Evolutionary conservation across 2,329 filamentous ascomycete species (phyloP).

Genomic region (Aspergillus candidus): DNA sequence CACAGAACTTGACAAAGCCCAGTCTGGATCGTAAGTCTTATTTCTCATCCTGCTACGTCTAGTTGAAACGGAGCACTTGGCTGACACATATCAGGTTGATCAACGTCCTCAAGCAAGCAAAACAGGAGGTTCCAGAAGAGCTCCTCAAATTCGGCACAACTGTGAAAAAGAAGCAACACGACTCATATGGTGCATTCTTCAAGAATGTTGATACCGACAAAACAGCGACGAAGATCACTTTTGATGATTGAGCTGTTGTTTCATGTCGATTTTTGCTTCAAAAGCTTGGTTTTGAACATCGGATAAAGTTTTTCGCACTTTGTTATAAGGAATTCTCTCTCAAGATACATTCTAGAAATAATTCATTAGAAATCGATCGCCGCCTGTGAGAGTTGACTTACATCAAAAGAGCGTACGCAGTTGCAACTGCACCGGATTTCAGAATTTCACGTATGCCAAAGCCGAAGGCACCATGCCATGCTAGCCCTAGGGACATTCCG

Average conservation of each 20-base stretch:
- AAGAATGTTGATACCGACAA: conserved; percentile 81
- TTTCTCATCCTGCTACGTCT: not conserved
- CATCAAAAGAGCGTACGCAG: conserved; percentile 53
- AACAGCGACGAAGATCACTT: conserved; percentile 85
- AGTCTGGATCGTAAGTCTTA: conserved; percentile 72
- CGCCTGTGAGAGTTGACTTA: conserved; percentile 43
- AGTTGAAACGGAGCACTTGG: not conserved
- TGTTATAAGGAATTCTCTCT: conserved; percentile 26
- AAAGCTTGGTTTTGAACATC: conserved; percentile 13
- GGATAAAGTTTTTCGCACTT: conserved; percentile 19
- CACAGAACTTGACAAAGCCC: conserved; percentile 87
- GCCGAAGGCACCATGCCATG: conserved; percentile 14
- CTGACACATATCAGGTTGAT: conserved; percentile 57
- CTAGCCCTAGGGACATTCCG: conserved; percentile 41
- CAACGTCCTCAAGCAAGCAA: conserved; percentile 90
- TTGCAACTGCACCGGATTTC: conserved; percentile 46
- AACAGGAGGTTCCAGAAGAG: conserved; percentile 82
- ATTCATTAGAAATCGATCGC: conserved; percentile 13
- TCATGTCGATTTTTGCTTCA: conserved; percentile 17
- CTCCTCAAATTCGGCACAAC: conserved; percentile 94
- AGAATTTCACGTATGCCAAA: conserved; percentile 26
- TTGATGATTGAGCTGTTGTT: conserved; percentile 52
- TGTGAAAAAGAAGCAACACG: conserved; percentile 97
- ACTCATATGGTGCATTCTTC: conserved; percentile 91
- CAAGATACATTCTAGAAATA: conserved; percentile 30